Percentiles rank a stretch among this genome's conserved stretches.
These are phyloP conservation scores for Carex parvula DNA, from an alignment of 176 grass and related monocot species.

Conservation along the genomic window DNA sequence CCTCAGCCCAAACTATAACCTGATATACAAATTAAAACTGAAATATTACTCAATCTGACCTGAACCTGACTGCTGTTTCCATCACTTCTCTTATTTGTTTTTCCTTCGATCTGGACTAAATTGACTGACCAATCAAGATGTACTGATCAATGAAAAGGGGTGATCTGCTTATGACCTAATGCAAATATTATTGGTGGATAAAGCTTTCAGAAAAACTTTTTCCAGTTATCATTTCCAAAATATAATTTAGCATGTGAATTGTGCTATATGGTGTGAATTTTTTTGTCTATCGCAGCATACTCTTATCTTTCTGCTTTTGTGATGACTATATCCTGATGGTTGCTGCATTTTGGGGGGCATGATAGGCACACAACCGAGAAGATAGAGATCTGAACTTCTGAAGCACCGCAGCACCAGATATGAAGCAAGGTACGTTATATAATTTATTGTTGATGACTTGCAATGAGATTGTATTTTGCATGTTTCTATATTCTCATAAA, in stretches of 20 bases:
- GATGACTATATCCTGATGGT: not conserved
- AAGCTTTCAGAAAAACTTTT: not conserved
- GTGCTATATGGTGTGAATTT: not conserved
- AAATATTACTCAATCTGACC: not conserved
- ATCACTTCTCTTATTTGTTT: not conserved
- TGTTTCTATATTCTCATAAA: not conserved
- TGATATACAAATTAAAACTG: not conserved
- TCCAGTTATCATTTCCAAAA: not conserved
- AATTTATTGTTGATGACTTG: not conserved
- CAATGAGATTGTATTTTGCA: not conserved
- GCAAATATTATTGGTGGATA: not conserved
- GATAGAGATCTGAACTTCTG: not conserved
- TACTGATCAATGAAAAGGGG: not conserved
- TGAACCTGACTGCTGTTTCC: not conserved
- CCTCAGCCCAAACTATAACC: not conserved
- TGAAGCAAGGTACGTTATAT: not conserved
- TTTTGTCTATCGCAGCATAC: not conserved
- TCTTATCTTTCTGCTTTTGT: not conserved
- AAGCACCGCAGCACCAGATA: not conserved
- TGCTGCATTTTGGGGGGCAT: not conserved
- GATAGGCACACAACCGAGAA: not conserved
- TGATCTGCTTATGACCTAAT: slow-evolving; percentile 10
- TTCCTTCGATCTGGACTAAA: not conserved
- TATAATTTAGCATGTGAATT: not conserved
- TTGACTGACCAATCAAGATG: slow-evolving; percentile 2